Evolutionary conservation across 1,284 basidiomycete genomes (phyloP), one percentile per base, ranked within the genome.

Genomic region (Mycosarcoma mackinlayi): DNA sequence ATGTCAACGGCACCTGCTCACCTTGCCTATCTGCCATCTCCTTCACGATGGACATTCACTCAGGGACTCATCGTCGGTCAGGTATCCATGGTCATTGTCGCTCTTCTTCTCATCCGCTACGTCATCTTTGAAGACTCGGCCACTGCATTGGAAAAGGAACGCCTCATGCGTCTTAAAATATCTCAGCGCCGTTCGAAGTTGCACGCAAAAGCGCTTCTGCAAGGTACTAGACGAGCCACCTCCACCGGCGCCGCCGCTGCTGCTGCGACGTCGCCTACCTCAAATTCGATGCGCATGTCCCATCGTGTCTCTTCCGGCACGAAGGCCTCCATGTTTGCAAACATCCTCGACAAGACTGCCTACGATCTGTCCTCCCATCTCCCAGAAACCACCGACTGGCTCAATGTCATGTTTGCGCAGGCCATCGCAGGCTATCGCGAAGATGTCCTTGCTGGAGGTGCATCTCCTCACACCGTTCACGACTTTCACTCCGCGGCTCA

Each of bases 351-450:
- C n/a, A 85, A 85, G 48, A 83, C 85, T 4, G 79, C 75, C 5
- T 87, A 87, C 73, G 87, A 87, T 59, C 83, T 87, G 70, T 80
- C 85, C 2, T 84, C 84, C 13, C 86, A 87, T 68, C 76, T 85
- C 4, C 80, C 85, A 11, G 87, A 88, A 67, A 84, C 84, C 16
- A 79, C 85, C 25, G 86, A 86, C 65, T 87, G 87, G 87, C 77
- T 88, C 41, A 87, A 87, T 72, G 86, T 87, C 33, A 81, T 88
- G 18, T 78, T 86, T 25, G 86, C 86, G 4, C 86, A 87, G 76
- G 85, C 86, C 33, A 78, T 83, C 25, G 69, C 74, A 13, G 80
- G 78, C 9, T 85, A 84, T 68, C 70, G 83, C 77, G 58, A 76
- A 83, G 60, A 80, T 81, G 63, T 81, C 61, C 41, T 81, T 76